A percentile compares a stretch with the other conserved stretches of the same genome.
phyloP scores from a whole-genome alignment of 108 stramenopile species.

The Chaetoceros tenuissimus region DNA sequence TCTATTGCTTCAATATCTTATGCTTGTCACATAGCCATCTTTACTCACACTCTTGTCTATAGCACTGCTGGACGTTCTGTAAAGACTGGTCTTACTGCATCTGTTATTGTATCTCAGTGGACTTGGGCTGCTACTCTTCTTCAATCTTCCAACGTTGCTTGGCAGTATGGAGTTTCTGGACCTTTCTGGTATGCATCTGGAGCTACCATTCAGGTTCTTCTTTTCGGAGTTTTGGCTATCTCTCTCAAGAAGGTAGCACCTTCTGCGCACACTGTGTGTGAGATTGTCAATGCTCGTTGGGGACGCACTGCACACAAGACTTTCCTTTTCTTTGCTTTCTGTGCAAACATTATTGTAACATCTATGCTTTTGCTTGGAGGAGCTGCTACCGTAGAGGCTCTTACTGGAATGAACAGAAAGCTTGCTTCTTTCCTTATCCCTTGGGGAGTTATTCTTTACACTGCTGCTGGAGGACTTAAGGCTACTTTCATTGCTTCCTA shows the following conservation, averaged over 20 bases:
- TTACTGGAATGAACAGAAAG: slow-evolving; percentile 76
- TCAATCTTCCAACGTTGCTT: slow-evolving; percentile 92
- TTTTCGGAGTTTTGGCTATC: slow-evolving; percentile 76
- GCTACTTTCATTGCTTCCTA: slow-evolving; percentile 80
- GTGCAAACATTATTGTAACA: slow-evolving; percentile 78
- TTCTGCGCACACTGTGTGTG: slow-evolving; percentile 84
- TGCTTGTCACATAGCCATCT: neutral
- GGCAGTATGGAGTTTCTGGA: slow-evolving; percentile 85
- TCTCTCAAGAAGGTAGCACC: slow-evolving; percentile 85
- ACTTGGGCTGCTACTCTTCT: slow-evolving; percentile 94
- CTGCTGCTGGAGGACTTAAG: slow-evolving; percentile 84
- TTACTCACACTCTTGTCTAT: slow-evolving; percentile 7
- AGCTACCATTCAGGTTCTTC: slow-evolving; percentile 73
- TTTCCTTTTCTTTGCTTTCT: slow-evolving; percentile 84
- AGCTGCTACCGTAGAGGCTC: slow-evolving; percentile 82
- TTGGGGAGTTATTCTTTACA: slow-evolving; percentile 74
- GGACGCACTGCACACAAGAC: slow-evolving; percentile 78
- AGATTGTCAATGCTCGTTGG: slow-evolving; percentile 92
- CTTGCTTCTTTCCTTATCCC: slow-evolving; percentile 69
- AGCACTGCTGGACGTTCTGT: slow-evolving; percentile 90
- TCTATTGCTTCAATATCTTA: neutral
- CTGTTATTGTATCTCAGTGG: slow-evolving; percentile 88
- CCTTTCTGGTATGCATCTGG: slow-evolving; percentile 89
- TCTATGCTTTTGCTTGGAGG: slow-evolving; percentile 94
- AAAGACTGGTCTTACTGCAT: slow-evolving; percentile 87